Evolutionary conservation across 1,139 yeast genomes (phyloP), one percentile per base, ranked within the genome.

Genomic region (Geotrichum histeridarum): DNA sequence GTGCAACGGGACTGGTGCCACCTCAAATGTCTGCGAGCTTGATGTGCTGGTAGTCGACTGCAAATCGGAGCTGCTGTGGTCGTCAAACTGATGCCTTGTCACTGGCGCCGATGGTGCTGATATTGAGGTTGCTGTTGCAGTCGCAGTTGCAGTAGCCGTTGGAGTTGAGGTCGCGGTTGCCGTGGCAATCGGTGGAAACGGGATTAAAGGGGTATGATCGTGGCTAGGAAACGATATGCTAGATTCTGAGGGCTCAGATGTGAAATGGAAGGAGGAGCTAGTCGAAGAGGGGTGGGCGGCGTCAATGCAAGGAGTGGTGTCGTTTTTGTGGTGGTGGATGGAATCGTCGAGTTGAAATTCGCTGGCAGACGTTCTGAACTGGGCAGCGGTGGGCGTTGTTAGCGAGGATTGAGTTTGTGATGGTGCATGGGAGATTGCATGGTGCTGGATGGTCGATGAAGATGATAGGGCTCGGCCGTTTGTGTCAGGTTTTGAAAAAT

Each of bases 11-110:
- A n/a, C 37, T 11, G 37, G 14, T n/a, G 37, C 7, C 39, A 37
- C 82, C 85, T 83, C 73, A 75, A 22, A 80, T 83, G 1, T 70
- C 68, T n/a, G 82, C 86, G 86, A 82, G 44, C 38, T 27, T 22
- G 38, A 8, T 8, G 27, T 27, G 48, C 48, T 43, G 8, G 4
- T 32, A 37, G 17, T 15, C 8, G 37, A 35, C 7, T 47, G 50
- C 14, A 6, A 11, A 5, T 37, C 15, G n/a, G 39, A 11, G 39
- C n/a, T 4, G 5, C 17, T 22, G 27, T 22, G 27, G 39, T 47
- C 31, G 4, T 37, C 50, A 30, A 47, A 47, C 30, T 47, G 42
- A 5, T 22, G 22, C 8, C 43, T n/a, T 4, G 50, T 1, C 18
- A 30, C 36, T 14, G 50, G 43, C 8, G 50, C 49, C 8, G 49